A percentile compares a stretch with the other conserved stretches of the same genome.
These are phyloP conservation scores for Nemania abortiva DNA, from an alignment of 2,329 filamentous ascomycete genomes.

Conservation along the genomic window DNA sequence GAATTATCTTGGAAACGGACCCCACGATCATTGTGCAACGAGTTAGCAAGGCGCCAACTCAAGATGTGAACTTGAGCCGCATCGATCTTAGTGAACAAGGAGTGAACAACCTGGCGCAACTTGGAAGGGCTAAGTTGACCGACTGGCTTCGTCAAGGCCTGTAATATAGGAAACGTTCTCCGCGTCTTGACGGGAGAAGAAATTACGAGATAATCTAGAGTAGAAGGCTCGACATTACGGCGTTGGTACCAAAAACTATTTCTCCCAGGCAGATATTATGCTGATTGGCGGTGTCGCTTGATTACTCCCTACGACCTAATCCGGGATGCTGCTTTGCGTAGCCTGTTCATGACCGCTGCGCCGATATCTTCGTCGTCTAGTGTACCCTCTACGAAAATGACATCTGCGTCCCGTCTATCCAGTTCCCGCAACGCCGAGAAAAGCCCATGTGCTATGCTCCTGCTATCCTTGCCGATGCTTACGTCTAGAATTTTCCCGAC, in stretches of 20 bases:
- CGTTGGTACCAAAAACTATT: constrained; percentile 49
- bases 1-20: constrained; percentile 97
- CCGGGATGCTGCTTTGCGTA: constrained; percentile 80
- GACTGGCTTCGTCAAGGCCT: constrained; percentile 90
- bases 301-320: constrained; percentile 62
- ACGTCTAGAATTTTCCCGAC: constrained; percentile 73
- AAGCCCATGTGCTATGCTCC: constrained; percentile 83
- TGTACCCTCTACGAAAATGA: constrained; percentile 93
- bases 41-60: constrained; percentile 90
- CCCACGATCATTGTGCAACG: constrained; percentile 92
- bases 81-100: constrained; percentile 97
- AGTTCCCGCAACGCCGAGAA: constrained; percentile 90
- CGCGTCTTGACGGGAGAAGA: constrained; percentile 24
- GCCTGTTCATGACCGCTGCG: constrained; percentile 86
- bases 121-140: constrained; percentile 90
- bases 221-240: constrained; percentile 46
- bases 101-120: constrained; percentile 91
- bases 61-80: constrained; percentile 91
- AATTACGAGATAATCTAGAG: constrained; percentile 37
- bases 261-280: constrained; percentile 44
- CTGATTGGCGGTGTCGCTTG: constrained; percentile 41
- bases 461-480: constrained; percentile 75
- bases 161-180: constrained; percentile 56
- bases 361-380: constrained; percentile 83
- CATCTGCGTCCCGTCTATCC: constrained; percentile 80